These are phyloP conservation scores for Nemania sp. DNA, from an alignment of 2,329 filamentous ascomycete genomes.

Conservation along the genomic window DNA sequence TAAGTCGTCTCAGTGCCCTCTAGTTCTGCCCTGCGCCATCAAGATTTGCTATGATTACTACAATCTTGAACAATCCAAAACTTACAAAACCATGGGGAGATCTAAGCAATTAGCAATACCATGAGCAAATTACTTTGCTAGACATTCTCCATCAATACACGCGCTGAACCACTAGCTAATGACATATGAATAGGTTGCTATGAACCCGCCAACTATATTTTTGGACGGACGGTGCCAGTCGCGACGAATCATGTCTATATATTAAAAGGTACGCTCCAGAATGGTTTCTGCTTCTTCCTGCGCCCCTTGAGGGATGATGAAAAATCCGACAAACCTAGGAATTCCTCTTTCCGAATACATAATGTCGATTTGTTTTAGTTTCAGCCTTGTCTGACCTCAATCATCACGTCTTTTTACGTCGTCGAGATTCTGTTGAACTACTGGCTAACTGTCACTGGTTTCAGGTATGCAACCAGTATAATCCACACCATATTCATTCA, in stretches of 20 bases:
- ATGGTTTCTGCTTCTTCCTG: background rate
- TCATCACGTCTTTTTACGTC: slow-evolving; percentile 40
- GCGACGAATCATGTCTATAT: background rate
- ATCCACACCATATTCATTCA: slow-evolving; percentile 45
- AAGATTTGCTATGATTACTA: slow-evolving; percentile 58
- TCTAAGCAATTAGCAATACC: slow-evolving; percentile 64
- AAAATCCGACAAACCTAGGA: slow-evolving; percentile 69
- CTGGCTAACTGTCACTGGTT: slow-evolving; percentile 40
- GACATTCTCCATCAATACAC: background rate
- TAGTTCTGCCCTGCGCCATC: slow-evolving; percentile 11
- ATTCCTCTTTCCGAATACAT: slow-evolving; percentile 77
- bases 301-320: slow-evolving; percentile 64
- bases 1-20: slow-evolving; percentile 13
- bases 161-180: slow-evolving; percentile 31
- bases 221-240: background rate
- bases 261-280: slow-evolving; percentile 33
- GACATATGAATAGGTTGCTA: slow-evolving; percentile 22
- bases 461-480: slow-evolving; percentile 57
- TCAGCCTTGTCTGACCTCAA: slow-evolving; percentile 75
- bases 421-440: slow-evolving; percentile 21
- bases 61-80: slow-evolving; percentile 71
- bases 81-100: slow-evolving; percentile 70
- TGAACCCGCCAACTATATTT: background rate
- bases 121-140: slow-evolving; percentile 60
- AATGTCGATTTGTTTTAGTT: slow-evolving; percentile 75